Conservation (phyloP, 345 rosid genomes). For the rapeseed (Brassica napus) region Da-Ae NC_063448.1:3608001-3608500, state of each 20-base stretch:
- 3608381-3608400: conserved; percentile 7
- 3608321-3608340: conserved; percentile 23
- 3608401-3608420: conserved; percentile 13
- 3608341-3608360: conserved; percentile 12
- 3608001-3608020: no score
- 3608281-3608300: background rate
- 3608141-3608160: background rate
- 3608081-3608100: no score
- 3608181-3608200: background rate
- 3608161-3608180: background rate
- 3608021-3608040: no score
- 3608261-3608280: background rate
- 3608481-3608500: conserved; percentile 4
- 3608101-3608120: no score
- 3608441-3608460: conserved; percentile 14
- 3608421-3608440: background rate
- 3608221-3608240: background rate
- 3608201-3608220: background rate
- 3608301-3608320: conserved; percentile 7
- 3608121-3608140: no score
- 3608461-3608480: conserved; percentile 15
- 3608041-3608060: no score
- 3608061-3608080: no score
- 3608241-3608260: background rate
- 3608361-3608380: conserved; percentile 16